Evolutionary conservation across 2,329 filamentous ascomycete species (phyloP), one percentile per base, ranked within the genome.

Genomic region (Colletotrichum horii): DNA sequence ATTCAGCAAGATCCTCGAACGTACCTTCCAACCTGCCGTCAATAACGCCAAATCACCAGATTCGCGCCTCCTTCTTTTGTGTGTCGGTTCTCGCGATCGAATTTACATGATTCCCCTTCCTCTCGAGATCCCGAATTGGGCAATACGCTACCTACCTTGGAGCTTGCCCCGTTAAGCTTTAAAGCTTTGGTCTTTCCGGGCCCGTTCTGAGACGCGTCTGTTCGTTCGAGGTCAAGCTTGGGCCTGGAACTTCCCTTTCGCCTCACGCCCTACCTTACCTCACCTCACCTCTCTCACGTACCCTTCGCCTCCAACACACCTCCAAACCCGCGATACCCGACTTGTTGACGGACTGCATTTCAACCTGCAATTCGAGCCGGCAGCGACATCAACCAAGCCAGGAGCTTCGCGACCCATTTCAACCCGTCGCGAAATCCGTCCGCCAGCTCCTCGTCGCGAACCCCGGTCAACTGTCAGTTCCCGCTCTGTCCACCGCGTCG

Each of bases 161-260:
- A 73, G 56, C 65, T 65, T 28, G 6, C 7, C 24, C 28, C 36
- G 32, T 74, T 58, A 74, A 76, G 65, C 70, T 76, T 74, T 32
- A 34, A 24, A 76, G 74, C 70, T 67, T 75, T 67, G 73, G 56
- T 62, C 30, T 32, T 69, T 22, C 70, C 65, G 65, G 65, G 58
- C 65, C 67, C 70, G 64, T 65, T 74, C 70, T 69, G 70, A 76
- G 74, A 76, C 74, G 74, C 74, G 74, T 76, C 73, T 62, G 69
- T 43, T 34, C 64, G 12, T 65, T 32, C 61, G n/a, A 62, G 38
- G 26, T 30, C 74, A 28, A 69, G 70, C 70, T 69, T 69, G 56
- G 70, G 64, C 64, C 70, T 22, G 32, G 73, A 64, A 16, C n/a
- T 32, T 62, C 36, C 71, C 67, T 70, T 70, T 70, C 32, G 55